Evolutionary conservation across 495 filamentous ascomycete genomes (phyloP), one percentile per base, ranked within the genome.

Genomic region (Hypoxylon fragiforme): DNA sequence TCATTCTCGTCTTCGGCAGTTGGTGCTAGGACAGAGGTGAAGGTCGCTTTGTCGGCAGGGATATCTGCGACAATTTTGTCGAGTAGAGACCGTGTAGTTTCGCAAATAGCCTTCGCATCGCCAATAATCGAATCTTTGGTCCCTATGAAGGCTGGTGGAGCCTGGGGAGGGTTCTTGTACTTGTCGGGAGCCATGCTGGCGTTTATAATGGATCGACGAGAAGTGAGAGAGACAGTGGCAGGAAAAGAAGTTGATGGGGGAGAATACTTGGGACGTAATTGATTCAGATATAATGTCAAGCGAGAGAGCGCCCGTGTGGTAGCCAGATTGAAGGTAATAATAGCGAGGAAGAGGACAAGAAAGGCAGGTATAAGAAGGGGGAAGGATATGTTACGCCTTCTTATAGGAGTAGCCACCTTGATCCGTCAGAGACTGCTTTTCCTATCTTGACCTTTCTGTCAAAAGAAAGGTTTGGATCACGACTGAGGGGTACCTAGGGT

Each of bases 81-180:
- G 50, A 94, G 82, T 26, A 94, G 65, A 8, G 72, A 70, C 39
- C 86, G 85, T 12, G 86, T 88, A 35, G 66, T 75, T 16, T 86
- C 80, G 53, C 91, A 89, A 38, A 96, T 70, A 28, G 76, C 73
- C 68, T 92, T 84, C 28, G 92, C 86, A 63, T 92, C 91, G 47
- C 81, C 77, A 15, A 95, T 71, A 46, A 98, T 76, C 36, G 84
- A 86, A 48, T 85, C 74, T 14, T 87, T 83, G 37, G 91, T 96
- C 41, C 89, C 89, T 0, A 83, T 91, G 74, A 97, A 97, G 34
- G 84, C 75, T 13, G 92, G 90, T 31, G 94, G 92, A 15, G 85
- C 76, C 69, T 96, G 91, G 14, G 91, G 91, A 43, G 91, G 91
- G 54, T 80, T 86, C 64, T 79, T 73, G 64, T 81, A 85, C 66